A percentile compares a stretch with the other conserved stretches of the same genome.
These are phyloP conservation scores for Ogataea hybrid DNA, from an alignment of 1,139 yeast species.

Conservation along the genomic window DNA sequence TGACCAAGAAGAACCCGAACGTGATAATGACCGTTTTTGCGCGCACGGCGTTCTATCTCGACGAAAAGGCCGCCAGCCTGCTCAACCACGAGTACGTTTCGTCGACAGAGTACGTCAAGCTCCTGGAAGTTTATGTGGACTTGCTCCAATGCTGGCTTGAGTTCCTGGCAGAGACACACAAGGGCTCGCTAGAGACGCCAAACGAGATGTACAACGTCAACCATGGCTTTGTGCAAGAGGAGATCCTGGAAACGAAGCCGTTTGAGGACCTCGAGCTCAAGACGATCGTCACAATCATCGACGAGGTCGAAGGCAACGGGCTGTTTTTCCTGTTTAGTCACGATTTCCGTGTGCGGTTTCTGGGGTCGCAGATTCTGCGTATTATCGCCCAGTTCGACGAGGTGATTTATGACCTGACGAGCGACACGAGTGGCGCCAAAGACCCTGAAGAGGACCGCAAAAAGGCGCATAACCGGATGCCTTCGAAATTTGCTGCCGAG, in stretches of 20 bases:
- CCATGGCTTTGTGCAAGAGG: constrained; percentile 32
- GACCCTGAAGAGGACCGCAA: constrained; percentile 15
- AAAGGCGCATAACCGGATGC: constrained; percentile 49
- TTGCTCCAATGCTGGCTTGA: constrained; percentile 78
- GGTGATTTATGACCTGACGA: constrained; percentile 57
- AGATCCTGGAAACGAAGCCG: constrained; percentile 30
- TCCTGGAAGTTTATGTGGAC: constrained; percentile 73
- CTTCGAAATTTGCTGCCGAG: constrained; percentile 77
- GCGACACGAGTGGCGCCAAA: constrained; percentile 32
- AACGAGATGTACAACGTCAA: constrained; percentile 32
- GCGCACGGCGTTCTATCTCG: constrained; percentile 74
- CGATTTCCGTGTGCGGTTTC: constrained; percentile 68
- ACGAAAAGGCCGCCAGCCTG: constrained; percentile 63
- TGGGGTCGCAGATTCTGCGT: constrained; percentile 72
- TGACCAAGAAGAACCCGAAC: constrained; percentile 69
- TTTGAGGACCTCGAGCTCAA: constrained; percentile 74
- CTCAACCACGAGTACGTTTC: constrained; percentile 43
- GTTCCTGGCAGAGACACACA: constrained; percentile 43
- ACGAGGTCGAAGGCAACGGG: constrained; percentile 96
- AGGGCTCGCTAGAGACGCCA: constrained; percentile 26
- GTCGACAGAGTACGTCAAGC: constrained; percentile 53
- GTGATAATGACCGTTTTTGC: constrained; percentile 72
- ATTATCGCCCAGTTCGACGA: constrained; percentile 83
- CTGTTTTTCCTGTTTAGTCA: constrained; percentile 88
- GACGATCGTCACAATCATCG: constrained; percentile 76